Conservation (phyloP, 1,139 yeast species). For the Diutina sp. region DNA sequence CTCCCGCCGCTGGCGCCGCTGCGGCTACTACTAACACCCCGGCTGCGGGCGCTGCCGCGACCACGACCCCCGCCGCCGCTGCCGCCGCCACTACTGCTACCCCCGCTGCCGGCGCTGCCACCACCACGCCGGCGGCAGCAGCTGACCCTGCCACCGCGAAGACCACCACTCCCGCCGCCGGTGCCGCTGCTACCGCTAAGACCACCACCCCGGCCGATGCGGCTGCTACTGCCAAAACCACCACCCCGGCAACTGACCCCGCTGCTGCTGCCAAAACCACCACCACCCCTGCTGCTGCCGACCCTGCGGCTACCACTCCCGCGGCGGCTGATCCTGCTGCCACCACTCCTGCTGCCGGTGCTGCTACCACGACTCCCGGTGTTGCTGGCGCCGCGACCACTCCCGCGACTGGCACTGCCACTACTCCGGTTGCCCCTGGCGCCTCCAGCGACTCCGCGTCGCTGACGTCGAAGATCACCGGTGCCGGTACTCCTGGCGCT, state of each 20-base stretch:
- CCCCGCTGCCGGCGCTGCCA: neutral
- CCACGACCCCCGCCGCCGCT: neutral
- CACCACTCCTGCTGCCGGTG: neutral
- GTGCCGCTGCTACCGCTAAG: neutral
- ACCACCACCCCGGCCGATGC: neutral
- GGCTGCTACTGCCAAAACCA: neutral
- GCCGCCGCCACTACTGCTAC: neutral
- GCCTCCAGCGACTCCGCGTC: neutral
- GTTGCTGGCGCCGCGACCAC: neutral
- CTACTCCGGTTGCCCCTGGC: neutral
- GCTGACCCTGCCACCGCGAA: neutral
- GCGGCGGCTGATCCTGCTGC: neutral
- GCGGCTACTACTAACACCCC: neutral
- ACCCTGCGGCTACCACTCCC: neutral
- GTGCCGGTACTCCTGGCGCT: neutral
- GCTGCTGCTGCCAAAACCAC: neutral
- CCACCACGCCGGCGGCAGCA: neutral
- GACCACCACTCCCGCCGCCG: neutral
- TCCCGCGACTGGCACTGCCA: neutral
- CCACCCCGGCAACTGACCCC: neutral
- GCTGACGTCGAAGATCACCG: neutral
- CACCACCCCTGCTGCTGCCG: neutral
- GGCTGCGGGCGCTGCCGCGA: neutral
- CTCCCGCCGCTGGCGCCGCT: neutral
- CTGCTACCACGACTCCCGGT: neutral